Percentiles rank a stretch among this genome's conserved stretches.
Conservation (phyloP, 352 stramenopile species). For the Thraustotheca clavata region DNA sequence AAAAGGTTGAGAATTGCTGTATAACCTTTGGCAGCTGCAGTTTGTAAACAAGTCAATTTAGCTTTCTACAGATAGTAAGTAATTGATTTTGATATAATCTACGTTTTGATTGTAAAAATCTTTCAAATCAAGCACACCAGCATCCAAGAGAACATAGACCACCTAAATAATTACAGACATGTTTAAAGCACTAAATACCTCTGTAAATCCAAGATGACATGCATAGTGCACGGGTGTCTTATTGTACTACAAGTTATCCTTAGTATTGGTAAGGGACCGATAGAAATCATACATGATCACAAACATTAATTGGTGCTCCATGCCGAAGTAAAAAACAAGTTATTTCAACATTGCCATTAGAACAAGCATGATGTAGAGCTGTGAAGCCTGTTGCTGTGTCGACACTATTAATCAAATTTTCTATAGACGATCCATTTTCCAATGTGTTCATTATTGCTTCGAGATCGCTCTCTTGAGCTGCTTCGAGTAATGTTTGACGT, state of each 20-base stretch:
- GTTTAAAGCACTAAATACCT: neutral
- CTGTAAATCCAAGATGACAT: conserved; percentile 5
- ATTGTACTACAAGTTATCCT: neutral
- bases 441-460: conserved; percentile 1
- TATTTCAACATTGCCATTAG: conserved; percentile 12
- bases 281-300: conserved; percentile 1
- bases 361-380: neutral
- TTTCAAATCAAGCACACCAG: neutral
- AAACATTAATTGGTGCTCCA: neutral
- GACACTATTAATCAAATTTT: conserved; percentile 6
- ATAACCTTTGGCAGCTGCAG: neutral
- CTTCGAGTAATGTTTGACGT: conserved; percentile 9
- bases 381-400: conserved; percentile 4
- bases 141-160: conserved; percentile 7
- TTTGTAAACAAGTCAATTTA: conserved; percentile 19
- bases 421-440: conserved; percentile 6
- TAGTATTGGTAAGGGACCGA: neutral
- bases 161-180: neutral
- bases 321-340: conserved; percentile 15
- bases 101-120: conserved; percentile 19
- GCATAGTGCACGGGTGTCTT: conserved; percentile 15
- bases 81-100: neutral
- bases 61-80: neutral
- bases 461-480: conserved; percentile 2
- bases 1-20: conserved; percentile 4